phyloP scores from a whole-genome alignment of 2,329 filamentous ascomycete genomes.

The Hypocrella siamensis region DNA sequence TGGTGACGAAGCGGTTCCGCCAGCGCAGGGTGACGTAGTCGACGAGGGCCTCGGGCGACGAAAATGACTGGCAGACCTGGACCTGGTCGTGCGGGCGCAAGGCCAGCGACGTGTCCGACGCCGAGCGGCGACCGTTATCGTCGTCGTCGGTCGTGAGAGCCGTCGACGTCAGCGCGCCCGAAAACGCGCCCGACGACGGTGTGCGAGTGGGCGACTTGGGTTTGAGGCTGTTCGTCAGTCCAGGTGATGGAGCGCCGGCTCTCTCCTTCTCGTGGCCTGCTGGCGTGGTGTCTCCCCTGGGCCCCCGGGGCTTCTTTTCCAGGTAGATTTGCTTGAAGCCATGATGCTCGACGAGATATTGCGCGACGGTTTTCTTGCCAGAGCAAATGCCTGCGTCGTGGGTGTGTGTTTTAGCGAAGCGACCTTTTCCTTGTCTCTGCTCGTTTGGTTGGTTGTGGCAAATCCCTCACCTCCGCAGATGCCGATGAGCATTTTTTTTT shows the following conservation, averaged over 20 bases:
- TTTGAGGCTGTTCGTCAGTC: too few species aligned
- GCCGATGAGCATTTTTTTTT: conserved; percentile 63
- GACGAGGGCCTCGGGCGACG: conserved; percentile 51
- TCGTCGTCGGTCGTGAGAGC: conserved; percentile 13
- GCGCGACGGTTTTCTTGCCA: conserved; percentile 78
- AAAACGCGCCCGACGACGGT: conserved; percentile 7
- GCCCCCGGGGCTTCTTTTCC: conserved; percentile 4
- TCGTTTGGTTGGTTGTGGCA: background rate
- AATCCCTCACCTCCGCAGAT: conserved; percentile 50
- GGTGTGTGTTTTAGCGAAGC: background rate
- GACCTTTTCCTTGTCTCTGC: background rate
- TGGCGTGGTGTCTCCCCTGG: background rate
- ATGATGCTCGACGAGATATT: conserved; percentile 74
- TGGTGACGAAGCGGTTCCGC: conserved; percentile 73
- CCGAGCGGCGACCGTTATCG: conserved; percentile 8
- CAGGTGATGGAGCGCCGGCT: background rate
- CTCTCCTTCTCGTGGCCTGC: background rate
- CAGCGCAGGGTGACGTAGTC: conserved; percentile 78
- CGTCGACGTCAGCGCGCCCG: conserved; percentile 10
- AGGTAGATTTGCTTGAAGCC: conserved; percentile 63
- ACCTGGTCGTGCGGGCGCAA: conserved; percentile 8
- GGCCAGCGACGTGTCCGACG: conserved; percentile 11
- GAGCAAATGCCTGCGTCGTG: conserved; percentile 61
- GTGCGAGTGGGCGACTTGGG: too few species aligned
- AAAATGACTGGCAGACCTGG: conserved; percentile 31